phyloP scores from a whole-genome alignment of 1,284 basidiomycete genomes.

The Ceratobasidium sp. region DNA sequence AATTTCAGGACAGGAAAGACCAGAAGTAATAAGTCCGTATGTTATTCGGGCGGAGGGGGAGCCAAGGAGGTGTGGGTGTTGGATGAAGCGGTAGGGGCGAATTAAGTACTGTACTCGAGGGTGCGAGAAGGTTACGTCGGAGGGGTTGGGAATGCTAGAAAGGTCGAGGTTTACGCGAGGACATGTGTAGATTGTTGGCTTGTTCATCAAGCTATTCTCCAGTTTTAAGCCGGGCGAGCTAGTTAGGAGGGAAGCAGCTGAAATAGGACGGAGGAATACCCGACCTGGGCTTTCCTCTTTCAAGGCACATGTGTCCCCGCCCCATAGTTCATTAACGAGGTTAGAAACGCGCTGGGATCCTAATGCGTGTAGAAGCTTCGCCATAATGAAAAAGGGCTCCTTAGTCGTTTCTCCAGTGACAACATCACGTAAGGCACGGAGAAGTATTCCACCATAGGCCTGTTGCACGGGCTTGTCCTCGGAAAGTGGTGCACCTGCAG shows the following conservation, averaged over 20 bases:
- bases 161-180: slow-evolving; percentile 80
- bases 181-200: slow-evolving; percentile 62
- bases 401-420: slow-evolving; percentile 65
- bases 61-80: slow-evolving; percentile 64
- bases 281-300: slow-evolving; percentile 21
- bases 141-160: slow-evolving; percentile 61
- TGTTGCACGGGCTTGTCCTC: too few species aligned
- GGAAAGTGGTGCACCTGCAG: slow-evolving; percentile 44
- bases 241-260: too few species aligned
- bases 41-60: slow-evolving; percentile 76
- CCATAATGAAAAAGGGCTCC: slow-evolving; percentile 78
- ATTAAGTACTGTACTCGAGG: slow-evolving; percentile 68
- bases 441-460: slow-evolving; percentile 67
- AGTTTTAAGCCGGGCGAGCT: too few species aligned
- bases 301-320: slow-evolving; percentile 62
- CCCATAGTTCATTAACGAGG: slow-evolving; percentile 67
- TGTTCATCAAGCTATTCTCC: too few species aligned
- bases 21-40: slow-evolving; percentile 59
- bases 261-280: slow-evolving; percentile 21
- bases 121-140: slow-evolving; percentile 56
- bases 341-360: slow-evolving; percentile 60
- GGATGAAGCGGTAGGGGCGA: slow-evolving; percentile 70
- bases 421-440: slow-evolving; percentile 68
- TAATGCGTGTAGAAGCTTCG: slow-evolving; percentile 68
- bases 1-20: slow-evolving; percentile 52